These are phyloP conservation scores for Dalbergia cochinchinensis DNA, from an alignment of 306 rosid genomes.

Conservation along the genomic window DNA sequence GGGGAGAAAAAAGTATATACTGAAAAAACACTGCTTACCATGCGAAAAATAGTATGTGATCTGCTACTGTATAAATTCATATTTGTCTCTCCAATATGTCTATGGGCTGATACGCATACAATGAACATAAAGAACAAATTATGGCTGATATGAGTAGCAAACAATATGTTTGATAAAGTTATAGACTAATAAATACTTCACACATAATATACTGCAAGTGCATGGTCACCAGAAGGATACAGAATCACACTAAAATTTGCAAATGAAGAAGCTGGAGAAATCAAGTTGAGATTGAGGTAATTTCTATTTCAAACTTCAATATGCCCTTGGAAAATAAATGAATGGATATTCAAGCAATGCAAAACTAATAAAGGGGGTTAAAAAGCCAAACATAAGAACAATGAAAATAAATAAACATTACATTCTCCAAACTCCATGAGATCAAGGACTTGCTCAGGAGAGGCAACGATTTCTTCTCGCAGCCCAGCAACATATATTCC, in stretches of 20 bases:
- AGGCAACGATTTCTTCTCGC: constrained; percentile 93
- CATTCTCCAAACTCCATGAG: constrained; percentile 94
- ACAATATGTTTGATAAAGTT: constrained; percentile 14
- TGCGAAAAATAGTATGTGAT: constrained; percentile 97
- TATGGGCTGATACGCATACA: constrained; percentile 74
- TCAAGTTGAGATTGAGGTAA: constrained; percentile 24
- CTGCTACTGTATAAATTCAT: constrained; percentile 96
- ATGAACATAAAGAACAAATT: constrained; percentile 3
- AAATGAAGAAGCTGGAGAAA: constrained; percentile 20
- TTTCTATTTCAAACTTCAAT: constrained; percentile 34
- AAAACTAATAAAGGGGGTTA: background rate
- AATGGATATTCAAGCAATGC: constrained; percentile 20
- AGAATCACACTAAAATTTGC: constrained; percentile 2
- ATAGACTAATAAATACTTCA: background rate
- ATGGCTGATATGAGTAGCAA: constrained; percentile 17
- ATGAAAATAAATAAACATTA: constrained; percentile 42
- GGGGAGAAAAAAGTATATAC: background rate
- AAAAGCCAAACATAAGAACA: constrained; percentile 7
- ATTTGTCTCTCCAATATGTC: constrained; percentile 97
- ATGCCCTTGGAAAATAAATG: constrained; percentile 27
- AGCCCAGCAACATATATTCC: constrained; percentile 97
- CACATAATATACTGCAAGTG: constrained; percentile 18
- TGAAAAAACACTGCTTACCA: constrained; percentile 64
- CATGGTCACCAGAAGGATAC: background rate
- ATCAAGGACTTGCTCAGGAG: constrained; percentile 87